Conservation (phyloP, 129 eudicot species). For the Pulicaria dysenterica region DNA sequence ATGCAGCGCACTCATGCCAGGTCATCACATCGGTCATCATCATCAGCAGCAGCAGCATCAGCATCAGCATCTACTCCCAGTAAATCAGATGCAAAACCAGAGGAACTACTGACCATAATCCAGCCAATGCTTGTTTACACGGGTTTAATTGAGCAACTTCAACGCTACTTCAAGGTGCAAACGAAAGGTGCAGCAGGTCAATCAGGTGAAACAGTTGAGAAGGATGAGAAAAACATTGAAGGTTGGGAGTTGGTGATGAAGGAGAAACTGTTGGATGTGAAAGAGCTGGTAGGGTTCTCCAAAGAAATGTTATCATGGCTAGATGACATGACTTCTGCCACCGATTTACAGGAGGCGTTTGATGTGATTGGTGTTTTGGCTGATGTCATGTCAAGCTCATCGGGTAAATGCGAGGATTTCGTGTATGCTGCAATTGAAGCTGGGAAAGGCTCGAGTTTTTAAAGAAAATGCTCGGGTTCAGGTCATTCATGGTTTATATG, state of each 20-base stretch:
- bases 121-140: conserved; percentile 96
- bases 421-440: conserved; percentile 80
- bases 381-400: conserved; percentile 69
- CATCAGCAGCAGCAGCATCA: conserved; percentile 35
- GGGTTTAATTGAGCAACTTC: conserved; percentile 95
- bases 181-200: conserved; percentile 33
- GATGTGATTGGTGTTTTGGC: conserved; percentile 76
- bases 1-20: conserved; percentile 77
- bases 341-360: conserved; percentile 86
- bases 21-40: conserved; percentile 49
- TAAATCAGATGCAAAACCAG: conserved; percentile 34
- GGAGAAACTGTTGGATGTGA: conserved; percentile 73
- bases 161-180: conserved; percentile 69
- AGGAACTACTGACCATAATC: conserved; percentile 55
- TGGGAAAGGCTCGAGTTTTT: conserved; percentile 57
- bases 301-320: conserved; percentile 86
- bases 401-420: conserved; percentile 74
- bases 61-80: conserved; percentile 26
- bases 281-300: conserved; percentile 82
- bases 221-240: conserved; percentile 56
- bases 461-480: neutral
- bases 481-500: conserved; percentile 19
- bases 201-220: conserved; percentile 33
- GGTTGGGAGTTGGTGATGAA: conserved; percentile 88
- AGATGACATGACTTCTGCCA: conserved; percentile 68